A percentile compares a stretch with the other conserved stretches of the same genome.
These are phyloP conservation scores for Blyttiomyces sp. DNA, from an alignment of 371 early-diverging fungal species.

Conservation along the genomic window DNA sequence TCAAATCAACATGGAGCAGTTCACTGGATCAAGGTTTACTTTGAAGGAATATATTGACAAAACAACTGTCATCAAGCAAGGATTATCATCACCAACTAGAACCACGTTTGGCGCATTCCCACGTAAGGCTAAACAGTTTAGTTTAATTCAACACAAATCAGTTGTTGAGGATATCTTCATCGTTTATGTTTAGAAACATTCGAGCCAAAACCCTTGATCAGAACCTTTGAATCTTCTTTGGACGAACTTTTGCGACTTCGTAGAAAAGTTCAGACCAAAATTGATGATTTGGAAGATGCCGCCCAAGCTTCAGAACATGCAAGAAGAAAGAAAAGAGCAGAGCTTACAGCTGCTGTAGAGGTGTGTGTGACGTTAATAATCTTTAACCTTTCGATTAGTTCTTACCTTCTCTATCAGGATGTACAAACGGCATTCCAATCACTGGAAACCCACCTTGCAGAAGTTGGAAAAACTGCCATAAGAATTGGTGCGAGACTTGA, in stretches of 20 bases:
- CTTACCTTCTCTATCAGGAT: too few relatives aligned
- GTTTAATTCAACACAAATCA: background rate
- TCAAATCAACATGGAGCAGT: too few relatives aligned
- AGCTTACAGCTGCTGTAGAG: slow-evolving; percentile 68
- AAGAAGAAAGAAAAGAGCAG: slow-evolving; percentile 68
- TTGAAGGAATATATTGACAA: too few relatives aligned
- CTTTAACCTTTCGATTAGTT: slow-evolving; percentile 6
- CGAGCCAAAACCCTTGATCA: slow-evolving; percentile 81
- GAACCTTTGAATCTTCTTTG: slow-evolving; percentile 80
- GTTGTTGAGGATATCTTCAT: slow-evolving; percentile 90
- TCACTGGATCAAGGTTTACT: too few relatives aligned
- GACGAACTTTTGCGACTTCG: slow-evolving; percentile 76
- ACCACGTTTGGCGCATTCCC: too few relatives aligned
- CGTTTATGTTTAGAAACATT: slow-evolving; percentile 47
- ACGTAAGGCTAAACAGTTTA: background rate
- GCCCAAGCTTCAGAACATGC: slow-evolving; percentile 69
- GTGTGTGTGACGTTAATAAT: slow-evolving; percentile 46
- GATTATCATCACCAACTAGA: too few relatives aligned
- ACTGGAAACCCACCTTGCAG: slow-evolving; percentile 81
- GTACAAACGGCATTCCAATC: slow-evolving; percentile 73
- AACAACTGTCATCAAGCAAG: too few relatives aligned
- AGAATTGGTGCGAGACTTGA: slow-evolving; percentile 69
- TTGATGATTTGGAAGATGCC: slow-evolving; percentile 76
- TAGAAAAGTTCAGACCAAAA: slow-evolving; percentile 72
- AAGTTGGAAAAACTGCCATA: slow-evolving; percentile 93